Evolutionary conservation across 805 yeast species (phyloP).

Genomic region (Yarrowia sp.): DNA sequence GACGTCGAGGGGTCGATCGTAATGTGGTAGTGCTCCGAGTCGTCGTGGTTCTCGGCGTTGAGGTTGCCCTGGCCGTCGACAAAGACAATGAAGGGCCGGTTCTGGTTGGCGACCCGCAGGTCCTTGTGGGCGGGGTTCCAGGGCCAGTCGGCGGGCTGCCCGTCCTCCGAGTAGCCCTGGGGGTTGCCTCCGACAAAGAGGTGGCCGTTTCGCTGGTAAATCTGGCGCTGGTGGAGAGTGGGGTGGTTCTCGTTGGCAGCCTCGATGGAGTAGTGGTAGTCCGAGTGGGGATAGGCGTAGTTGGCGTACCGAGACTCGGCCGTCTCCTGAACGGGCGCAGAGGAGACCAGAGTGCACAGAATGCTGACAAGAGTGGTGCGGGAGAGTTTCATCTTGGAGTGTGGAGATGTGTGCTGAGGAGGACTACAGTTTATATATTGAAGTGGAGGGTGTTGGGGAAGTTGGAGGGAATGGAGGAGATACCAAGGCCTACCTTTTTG

Average conservation of each 20-base stretch:
- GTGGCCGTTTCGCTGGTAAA: conserved; percentile 32
- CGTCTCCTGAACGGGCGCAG: conserved; percentile 5
- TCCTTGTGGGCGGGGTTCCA: conserved; percentile 34
- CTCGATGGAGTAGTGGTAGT: conserved; percentile 22
- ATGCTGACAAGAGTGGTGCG: not conserved
- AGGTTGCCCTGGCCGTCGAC: conserved; percentile 29
- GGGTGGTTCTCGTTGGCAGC: conserved; percentile 34
- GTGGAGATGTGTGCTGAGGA: too few relatives aligned
- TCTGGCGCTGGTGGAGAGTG: conserved; percentile 15
- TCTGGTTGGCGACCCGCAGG: conserved; percentile 21
- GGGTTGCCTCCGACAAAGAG: conserved; percentile 31
- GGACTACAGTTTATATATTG: too few relatives aligned
- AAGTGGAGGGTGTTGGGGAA: too few relatives aligned
- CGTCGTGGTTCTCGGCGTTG: conserved; percentile 29
- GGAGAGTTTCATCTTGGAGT: not conserved
- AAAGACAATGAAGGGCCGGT: conserved; percentile 22
- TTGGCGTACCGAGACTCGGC: conserved; percentile 11
- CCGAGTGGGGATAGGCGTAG: conserved; percentile 18
- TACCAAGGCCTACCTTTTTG: too few relatives aligned
- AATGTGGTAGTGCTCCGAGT: conserved; percentile 12
- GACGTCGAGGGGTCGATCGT: conserved; percentile 24
- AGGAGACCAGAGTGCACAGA: conserved; percentile 9
- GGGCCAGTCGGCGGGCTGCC: conserved; percentile 32
- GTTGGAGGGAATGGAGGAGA: too few relatives aligned
- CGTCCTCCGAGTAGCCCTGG: conserved; percentile 30